Evolutionary conservation across 768 basidiomycete genomes (phyloP), one percentile per base, ranked within the genome.

Genomic region (Amanita thiersii): DNA sequence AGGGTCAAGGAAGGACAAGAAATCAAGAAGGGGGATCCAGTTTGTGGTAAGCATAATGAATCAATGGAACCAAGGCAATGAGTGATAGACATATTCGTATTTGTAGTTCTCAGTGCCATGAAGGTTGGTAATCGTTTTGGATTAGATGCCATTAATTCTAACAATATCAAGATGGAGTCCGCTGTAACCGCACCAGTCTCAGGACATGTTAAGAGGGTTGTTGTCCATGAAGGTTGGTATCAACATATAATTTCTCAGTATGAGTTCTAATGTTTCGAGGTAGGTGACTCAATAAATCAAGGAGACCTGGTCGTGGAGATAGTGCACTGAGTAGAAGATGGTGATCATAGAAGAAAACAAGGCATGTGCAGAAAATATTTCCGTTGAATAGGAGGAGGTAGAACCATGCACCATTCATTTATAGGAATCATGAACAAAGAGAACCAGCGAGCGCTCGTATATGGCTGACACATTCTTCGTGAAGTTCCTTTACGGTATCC

Each of bases 1-100:
- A 75, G 94, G 55, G 93, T 97, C 46, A 94, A 96, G 67, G 96
- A 98, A 62, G 92, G 92, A 17, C 85, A 93, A 45, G 90, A 94
- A 57, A 92, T 99, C 62, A 93, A 85, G 79, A 94, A 92, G 66
- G 96, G 96, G 38, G 96, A 99, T 67, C 92, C 94, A 44, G 68
- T 97, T 49, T 86, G 86, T 62, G 81, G 85, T 86, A 61, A 64
- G 82, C 77, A 31, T 42, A 41, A 33, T 26, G 15, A 39, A 35
- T 34, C 40, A 43, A 37, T 33, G 15, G 32, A 42, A n/a, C 41
- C 17, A 45, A 17, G 12, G 51, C 39, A 57, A 42, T 50, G 58
- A 47, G 55, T 46, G 35, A 37, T 43, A 44, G 17, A 42, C 51
- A 47, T 46, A 37, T 45, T 48, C 34, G 52, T 23, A n/a, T n/a